phyloP scores from a whole-genome alignment of 805 yeast genomes.

The Myxozyma sirexii region DNA sequence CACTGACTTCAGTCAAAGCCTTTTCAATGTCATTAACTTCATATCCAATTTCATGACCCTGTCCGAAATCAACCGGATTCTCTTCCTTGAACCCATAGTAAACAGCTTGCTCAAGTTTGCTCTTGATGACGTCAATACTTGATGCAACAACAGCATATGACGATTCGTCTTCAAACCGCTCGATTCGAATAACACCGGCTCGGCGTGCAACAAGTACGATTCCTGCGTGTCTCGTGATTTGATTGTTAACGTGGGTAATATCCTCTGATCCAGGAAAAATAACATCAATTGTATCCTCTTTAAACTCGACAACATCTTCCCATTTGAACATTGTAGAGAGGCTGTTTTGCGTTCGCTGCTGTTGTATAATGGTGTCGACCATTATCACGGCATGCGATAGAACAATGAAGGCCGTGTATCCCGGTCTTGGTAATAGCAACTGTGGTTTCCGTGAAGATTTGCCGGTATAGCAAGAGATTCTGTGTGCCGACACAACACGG shows the following conservation, averaged over 20 bases:
- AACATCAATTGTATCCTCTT: conserved; percentile 52
- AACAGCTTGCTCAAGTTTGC: conserved; percentile 83
- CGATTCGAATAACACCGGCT: conserved; percentile 65
- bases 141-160: conserved; percentile 24
- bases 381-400: conserved; percentile 64
- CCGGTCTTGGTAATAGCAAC: conserved; percentile 60
- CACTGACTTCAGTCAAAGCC: conserved; percentile 55
- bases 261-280: conserved; percentile 64
- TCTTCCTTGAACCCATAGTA: conserved; percentile 53
- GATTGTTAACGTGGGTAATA: conserved; percentile 34
- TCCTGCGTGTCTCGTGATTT: conserved; percentile 47
- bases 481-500: conserved; percentile 64
- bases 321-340: conserved; percentile 53
- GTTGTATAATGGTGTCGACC: conserved; percentile 57
- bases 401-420: conserved; percentile 61
- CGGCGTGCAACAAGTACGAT: conserved; percentile 54
- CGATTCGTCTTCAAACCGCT: conserved; percentile 44
- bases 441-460: conserved; percentile 48
- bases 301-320: conserved; percentile 75
- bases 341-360: conserved; percentile 41
- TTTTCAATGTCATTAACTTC: conserved; percentile 50
- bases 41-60: conserved; percentile 48
- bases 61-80: conserved; percentile 53
- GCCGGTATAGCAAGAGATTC: conserved; percentile 54
- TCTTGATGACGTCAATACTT: conserved; percentile 52